Evolutionary conservation across 768 basidiomycete species (phyloP).

Genomic region (Amanita jacksonii): DNA sequence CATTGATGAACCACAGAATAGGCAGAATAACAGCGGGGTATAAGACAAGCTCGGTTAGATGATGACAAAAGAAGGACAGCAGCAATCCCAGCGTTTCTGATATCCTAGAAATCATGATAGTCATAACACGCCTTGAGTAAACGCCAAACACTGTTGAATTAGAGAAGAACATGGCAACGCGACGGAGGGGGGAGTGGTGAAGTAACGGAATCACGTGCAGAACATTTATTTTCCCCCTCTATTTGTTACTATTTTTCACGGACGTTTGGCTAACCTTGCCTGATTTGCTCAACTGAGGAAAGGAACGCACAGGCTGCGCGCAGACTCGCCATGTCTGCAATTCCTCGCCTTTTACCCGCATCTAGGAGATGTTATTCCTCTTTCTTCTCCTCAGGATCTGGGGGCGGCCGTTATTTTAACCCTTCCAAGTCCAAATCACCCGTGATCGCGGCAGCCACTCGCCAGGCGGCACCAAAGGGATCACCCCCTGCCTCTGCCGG

Average conservation of each 20-base stretch:
- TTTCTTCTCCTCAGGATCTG: constrained; percentile 71
- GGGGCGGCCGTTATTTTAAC: constrained; percentile 67
- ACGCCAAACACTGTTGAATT: background rate
- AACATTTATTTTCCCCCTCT: no score
- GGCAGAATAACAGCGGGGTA: background rate
- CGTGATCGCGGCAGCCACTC: constrained; percentile 23
- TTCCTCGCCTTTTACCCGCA: constrained; percentile 40
- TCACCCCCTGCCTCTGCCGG: constrained; percentile 19
- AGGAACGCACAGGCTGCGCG: background rate
- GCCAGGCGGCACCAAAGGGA: background rate
- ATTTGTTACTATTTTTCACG: constrained; percentile 2
- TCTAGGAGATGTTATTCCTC: constrained; percentile 61
- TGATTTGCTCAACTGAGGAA: background rate
- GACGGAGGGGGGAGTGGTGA: background rate
- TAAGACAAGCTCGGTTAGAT: background rate
- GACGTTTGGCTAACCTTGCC: background rate
- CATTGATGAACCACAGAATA: background rate
- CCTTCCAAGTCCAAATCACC: constrained; percentile 55
- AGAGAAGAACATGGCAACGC: background rate
- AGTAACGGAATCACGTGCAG: no score
- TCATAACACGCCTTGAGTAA: constrained; percentile 3
- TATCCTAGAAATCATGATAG: background rate
- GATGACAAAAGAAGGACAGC: background rate
- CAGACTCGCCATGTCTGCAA: constrained; percentile 34
- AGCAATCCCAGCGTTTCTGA: background rate